Percentiles rank a stretch among this genome's conserved stretches.
Evolutionary conservation across 768 basidiomycete genomes (phyloP).

Genomic region (Mrakia frigida): DNA sequence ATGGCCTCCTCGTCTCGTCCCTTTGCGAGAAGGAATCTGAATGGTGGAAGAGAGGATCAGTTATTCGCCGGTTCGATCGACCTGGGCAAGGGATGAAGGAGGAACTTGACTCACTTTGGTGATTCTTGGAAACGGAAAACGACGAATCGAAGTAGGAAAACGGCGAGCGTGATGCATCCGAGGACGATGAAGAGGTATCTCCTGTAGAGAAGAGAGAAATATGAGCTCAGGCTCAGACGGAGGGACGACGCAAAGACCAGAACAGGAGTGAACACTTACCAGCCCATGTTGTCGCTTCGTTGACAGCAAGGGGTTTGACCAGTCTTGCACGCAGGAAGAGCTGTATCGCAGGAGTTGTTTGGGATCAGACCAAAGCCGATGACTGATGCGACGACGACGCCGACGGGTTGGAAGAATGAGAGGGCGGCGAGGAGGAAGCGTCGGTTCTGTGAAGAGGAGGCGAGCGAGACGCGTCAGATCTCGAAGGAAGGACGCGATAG

Average conservation of each 20-base stretch:
- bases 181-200: conserved; percentile 52
- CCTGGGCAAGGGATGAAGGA: not conserved
- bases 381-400: conserved; percentile 51
- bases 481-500: no score
- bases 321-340: conserved; percentile 36
- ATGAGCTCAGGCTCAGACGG: not conserved
- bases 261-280: conserved; percentile 45
- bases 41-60: not conserved
- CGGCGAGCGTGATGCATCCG: conserved; percentile 49
- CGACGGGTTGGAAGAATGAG: conserved; percentile 50
- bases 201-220: not conserved
- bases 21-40: conserved; percentile 52
- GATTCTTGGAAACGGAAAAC: conserved; percentile 60
- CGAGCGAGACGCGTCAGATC: not conserved
- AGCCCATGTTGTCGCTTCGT: conserved; percentile 56
- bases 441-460: conserved; percentile 22
- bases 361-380: conserved; percentile 57
- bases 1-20: conserved; percentile 58
- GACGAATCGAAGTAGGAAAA: conserved; percentile 56
- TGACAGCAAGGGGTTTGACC: conserved; percentile 47
- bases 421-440: conserved; percentile 53
- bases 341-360: conserved; percentile 52
- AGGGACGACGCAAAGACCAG: not conserved
- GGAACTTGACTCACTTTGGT: conserved; percentile 46
- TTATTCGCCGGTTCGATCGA: no score